Evolutionary conservation across 768 basidiomycete species (phyloP), one percentile per base, ranked within the genome.

Genomic region (Dioszegia crocea): DNA sequence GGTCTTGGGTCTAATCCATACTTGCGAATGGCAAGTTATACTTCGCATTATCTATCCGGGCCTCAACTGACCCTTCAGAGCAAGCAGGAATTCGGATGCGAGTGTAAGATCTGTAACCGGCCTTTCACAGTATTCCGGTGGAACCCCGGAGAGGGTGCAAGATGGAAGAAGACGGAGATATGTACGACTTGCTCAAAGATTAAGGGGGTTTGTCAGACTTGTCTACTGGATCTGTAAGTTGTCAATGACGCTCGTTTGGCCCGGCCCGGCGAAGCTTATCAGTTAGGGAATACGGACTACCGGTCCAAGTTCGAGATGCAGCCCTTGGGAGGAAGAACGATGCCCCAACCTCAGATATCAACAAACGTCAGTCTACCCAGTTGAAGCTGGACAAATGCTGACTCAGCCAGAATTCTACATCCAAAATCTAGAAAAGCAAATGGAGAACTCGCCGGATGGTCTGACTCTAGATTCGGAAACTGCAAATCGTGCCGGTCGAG

Each of bases 81-180:
- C 5, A 98, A 97, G 79, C 96, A 98, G 83, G 88, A 92, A 73
- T 94, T 88, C 63, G 96, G 92, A 3, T 83, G 88, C 26, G 91
- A 91, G 53, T 99, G 96, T 78, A 97, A 97, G 64, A 94, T 94
- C 53, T 99, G 96, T 74, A 91, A 92, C 2, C 84, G 96, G 23
- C 96, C 91, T 1, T 94, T 93, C 79, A 94, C 90, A 47, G 88
- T 97, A 67, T 99, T 99, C 80, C 88, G 91, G 39, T 99, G 96
- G 96, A 94, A 97, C 72, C 93, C 96, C 1, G 96, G 96, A 44
- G 62, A 86, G 2, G 94, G 92, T 40, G 87, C 86, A 76, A 86
- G 94, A 27, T 97, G 84, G 84, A 98, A 98, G 82, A 88, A 91
- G 59, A 99, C 96, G 11, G 91, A 96, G 61, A 86, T 97, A 61